Evolutionary conservation across 768 basidiomycete species (phyloP).

Genomic region (Podaxis sp.): DNA sequence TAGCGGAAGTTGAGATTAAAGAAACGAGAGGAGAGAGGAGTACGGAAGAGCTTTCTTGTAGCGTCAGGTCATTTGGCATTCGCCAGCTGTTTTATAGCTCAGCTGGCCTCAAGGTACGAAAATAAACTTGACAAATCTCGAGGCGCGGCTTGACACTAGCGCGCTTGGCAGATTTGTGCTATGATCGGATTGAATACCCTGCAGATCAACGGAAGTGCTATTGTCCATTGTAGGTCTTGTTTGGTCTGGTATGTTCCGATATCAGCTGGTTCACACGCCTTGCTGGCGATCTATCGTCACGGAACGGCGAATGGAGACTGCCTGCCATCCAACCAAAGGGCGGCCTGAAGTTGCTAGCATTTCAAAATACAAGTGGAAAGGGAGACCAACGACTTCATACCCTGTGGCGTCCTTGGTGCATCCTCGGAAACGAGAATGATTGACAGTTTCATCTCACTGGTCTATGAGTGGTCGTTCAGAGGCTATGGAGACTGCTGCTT

Average conservation of each 20-base stretch:
- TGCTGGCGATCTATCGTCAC: neutral
- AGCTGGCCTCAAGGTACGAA: constrained; percentile 9
- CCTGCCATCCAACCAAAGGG: neutral
- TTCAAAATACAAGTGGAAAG: neutral
- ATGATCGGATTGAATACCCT: constrained; percentile 3
- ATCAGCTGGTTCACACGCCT: neutral
- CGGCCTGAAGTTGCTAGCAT: neutral
- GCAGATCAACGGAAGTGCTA: neutral
- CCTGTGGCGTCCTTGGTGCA: neutral
- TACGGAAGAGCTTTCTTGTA: neutral
- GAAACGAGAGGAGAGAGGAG: neutral
- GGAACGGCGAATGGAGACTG: neutral
- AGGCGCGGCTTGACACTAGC: constrained; percentile 1
- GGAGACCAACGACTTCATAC: neutral
- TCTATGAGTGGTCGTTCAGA: neutral
- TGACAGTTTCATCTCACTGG: neutral
- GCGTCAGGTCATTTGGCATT: neutral
- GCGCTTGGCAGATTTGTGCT: constrained; percentile 8
- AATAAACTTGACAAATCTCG: constrained; percentile 15
- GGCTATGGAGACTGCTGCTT: neutral
- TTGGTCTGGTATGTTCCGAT: neutral
- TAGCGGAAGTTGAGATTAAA: neutral
- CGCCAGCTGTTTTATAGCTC: constrained; percentile 9
- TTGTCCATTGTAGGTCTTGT: neutral
- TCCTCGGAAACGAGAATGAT: neutral